Conservation (phyloP, 345 rosid species). For the Rhizophora mangle region DNA sequence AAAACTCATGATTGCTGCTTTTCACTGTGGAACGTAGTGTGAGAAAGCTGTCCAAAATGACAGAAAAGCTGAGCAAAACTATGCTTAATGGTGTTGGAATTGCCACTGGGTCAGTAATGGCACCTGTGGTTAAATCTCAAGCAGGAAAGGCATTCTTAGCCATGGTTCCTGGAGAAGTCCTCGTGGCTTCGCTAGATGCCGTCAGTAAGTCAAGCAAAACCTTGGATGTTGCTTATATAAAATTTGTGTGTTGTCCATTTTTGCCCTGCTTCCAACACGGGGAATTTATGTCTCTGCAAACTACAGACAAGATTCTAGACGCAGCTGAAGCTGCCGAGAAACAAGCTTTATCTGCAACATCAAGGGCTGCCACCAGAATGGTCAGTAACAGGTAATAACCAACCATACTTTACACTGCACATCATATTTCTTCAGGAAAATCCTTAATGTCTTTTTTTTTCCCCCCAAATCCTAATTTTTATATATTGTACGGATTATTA, state of each 20-base stretch:
- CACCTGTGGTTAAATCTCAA: constrained; percentile 63
- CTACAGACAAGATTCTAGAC: constrained; percentile 64
- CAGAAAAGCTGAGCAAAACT: constrained; percentile 75
- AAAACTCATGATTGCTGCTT: constrained; percentile 9
- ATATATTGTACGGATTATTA: too few species aligned
- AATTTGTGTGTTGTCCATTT: not conserved
- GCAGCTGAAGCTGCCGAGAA: constrained; percentile 91
- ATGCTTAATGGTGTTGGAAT: constrained; percentile 64
- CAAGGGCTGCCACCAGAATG: constrained; percentile 63
- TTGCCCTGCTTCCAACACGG: not conserved
- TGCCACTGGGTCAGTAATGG: constrained; percentile 66
- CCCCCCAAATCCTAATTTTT: too few species aligned
- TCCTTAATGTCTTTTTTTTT: not conserved
- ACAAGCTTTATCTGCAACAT: constrained; percentile 70
- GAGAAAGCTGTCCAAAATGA: constrained; percentile 63
- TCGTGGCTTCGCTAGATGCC: constrained; percentile 85
- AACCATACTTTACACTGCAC: not conserved
- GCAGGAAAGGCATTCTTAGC: constrained; percentile 69
- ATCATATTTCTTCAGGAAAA: not conserved
- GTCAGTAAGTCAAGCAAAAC: constrained; percentile 52
- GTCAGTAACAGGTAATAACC: constrained; percentile 47
- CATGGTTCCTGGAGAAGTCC: constrained; percentile 83
- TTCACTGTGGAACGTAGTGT: constrained; percentile 38
- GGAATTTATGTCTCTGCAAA: not conserved
- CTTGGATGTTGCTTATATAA: not conserved